Base-by-base conservation (phyloP, 352 stramenopile genomes). In the Globisporangium mamillatum region DNA sequence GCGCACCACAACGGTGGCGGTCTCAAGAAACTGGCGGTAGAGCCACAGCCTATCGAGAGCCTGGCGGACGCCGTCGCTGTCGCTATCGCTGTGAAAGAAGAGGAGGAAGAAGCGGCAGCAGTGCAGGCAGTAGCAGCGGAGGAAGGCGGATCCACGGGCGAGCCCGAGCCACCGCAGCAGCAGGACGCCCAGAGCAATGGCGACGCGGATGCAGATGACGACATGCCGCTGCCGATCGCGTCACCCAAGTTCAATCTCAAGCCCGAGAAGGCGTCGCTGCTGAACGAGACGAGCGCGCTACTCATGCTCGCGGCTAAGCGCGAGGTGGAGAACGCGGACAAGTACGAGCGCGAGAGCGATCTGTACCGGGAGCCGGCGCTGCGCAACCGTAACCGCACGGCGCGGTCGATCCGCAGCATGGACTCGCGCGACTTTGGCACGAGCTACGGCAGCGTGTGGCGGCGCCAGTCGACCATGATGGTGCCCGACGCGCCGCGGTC, bases 321-420 rank as follows among this genome's bases (percentile, higher is more conserved):
- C 70, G 78, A 84, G 56, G 53, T 60, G 25, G 73, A 74, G 8
- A 67, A 71, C 0, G 56, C 73, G 10, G 54, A 56, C 0, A 70
- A 58, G n/a, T 71, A 63, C 22, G 75, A 83, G 14, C 76, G 89
- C 34, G 85, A 86, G 60, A 91, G 82, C 69, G 84, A 94, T 54
- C 56, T 86, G 62, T 94, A 94, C 62, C 81, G 86, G 54, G 86
- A 90, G 46, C 86, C 86, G 38, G 84, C 86, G 24, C 74, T 93
- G 34, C 82, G 86, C 20, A 63, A 68, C 25, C 67, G 60, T 60
- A 72, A 72, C 44, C 44, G 44, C 41, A 73, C 77, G 53, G 65
- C 18, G 16, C 66, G 54, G 29, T 32, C 48, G 25, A 64, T 69
- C 22, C 53, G 36, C 20, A 63, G 54, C 46, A 34, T 66, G 18